These are phyloP conservation scores for Aspergillus sp. DNA, from an alignment of 2,329 filamentous ascomycete genomes.

Conservation along the genomic window DNA sequence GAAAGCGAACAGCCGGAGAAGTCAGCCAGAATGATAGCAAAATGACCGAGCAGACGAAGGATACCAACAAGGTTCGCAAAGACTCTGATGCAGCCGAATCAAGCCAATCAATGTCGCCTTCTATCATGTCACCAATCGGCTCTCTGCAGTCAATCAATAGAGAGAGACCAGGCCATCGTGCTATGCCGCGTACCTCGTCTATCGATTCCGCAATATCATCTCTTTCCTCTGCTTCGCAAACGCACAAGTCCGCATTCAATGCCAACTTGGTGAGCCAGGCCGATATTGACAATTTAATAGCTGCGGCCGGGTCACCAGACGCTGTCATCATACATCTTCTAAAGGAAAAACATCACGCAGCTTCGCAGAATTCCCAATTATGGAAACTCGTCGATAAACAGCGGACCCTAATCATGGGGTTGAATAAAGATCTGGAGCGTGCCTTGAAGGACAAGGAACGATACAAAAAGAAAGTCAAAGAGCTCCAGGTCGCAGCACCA, in stretches of 20 bases:
- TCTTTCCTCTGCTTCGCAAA: constrained; percentile 61
- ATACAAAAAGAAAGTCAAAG: constrained; percentile 87
- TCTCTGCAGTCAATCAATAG: constrained; percentile 30
- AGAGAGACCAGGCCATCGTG: constrained; percentile 33
- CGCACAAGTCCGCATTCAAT: constrained; percentile 60
- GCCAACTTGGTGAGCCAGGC: constrained; percentile 58
- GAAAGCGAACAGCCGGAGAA: constrained; percentile 10
- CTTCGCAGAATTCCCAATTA: constrained; percentile 86
- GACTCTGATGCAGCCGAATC: constrained; percentile 27
- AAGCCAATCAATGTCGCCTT: constrained; percentile 30
- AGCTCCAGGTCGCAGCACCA: constrained; percentile 56
- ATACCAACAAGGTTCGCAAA: constrained; percentile 27
- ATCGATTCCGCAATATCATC: constrained; percentile 91
- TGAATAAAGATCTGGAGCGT: constrained; percentile 92
- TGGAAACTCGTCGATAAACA: constrained; percentile 98
- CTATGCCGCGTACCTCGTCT: constrained; percentile 72
- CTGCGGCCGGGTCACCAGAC: constrained; percentile 83
- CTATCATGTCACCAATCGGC: constrained; percentile 28
- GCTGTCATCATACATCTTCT: constrained; percentile 83
- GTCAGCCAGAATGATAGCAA: constrained; percentile 26
- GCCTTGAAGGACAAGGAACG: constrained; percentile 91
- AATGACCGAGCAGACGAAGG: constrained; percentile 21
- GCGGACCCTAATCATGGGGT: constrained; percentile 83
- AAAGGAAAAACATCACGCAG: constrained; percentile 86
- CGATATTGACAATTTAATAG: constrained; percentile 77